Evolutionary conservation across 179 eudicot genomes (phyloP), one percentile per base, ranked within the genome.

Genomic region (Sideroxylon spinosum): DNA sequence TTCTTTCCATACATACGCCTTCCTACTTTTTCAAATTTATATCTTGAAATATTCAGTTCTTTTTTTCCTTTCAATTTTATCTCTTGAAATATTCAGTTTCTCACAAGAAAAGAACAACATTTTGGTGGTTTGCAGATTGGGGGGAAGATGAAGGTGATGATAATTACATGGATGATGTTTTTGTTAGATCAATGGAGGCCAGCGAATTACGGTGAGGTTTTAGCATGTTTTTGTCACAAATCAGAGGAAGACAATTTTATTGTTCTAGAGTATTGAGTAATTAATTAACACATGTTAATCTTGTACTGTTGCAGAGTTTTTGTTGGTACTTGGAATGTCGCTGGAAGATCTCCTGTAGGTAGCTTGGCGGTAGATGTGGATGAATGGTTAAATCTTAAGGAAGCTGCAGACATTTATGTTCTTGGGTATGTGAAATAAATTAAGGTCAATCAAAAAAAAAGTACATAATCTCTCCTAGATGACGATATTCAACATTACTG

Each of bases 261-360:
- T 28, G 48, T 37, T 28, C 28, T 72, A 29, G 8, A n/a, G n/a
- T n/a, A n/a, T n/a, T n/a, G 61, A 55, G 56, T 3, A 55, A 7
- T 53, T 72, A 59, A 7, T 59, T 19, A 26, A 44, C n/a, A 52
- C 14, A 50, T 50, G 14, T 46, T 32, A 44, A 22, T 69, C 8
- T 14, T 50, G 14, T 48, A n/a, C n/a, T n/a, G 48, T 64, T 76
- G 7, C 74, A 85, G 97, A 87, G 71, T 88, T 49, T 89, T 88
- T 71, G 91, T 88, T 77, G 93, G 91, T 61, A 89, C 89, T 25
- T 89, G 93, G 93, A 89, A 89, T 76, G 91, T 89, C 14, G 93
- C 89, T 25, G 93, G 93, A 79, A 86, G 85, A 82, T 81, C 93
- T 25, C 93, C 93, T 0, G 76, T 72, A 10, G 87, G 91, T 55